Evolutionary conservation across 306 rosid genomes (phyloP).

Genomic region (Cucumis melo): DNA sequence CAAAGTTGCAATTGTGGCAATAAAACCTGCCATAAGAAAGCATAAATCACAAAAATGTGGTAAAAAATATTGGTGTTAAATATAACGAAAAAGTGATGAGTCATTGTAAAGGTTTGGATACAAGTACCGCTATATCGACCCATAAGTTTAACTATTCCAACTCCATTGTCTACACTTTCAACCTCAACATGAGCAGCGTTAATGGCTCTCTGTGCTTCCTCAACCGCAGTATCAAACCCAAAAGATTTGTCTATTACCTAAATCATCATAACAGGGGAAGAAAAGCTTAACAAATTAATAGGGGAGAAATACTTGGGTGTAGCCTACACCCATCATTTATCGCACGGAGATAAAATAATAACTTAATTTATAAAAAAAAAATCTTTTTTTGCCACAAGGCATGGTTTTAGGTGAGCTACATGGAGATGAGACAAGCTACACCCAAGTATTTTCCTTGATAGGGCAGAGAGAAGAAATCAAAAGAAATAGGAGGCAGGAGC

Average conservation of each 20-base stretch:
- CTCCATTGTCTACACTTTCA: slow-evolving; percentile 85
- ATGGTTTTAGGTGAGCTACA: too few relatives aligned
- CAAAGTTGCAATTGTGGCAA: slow-evolving; percentile 84
- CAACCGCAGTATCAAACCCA: slow-evolving; percentile 97
- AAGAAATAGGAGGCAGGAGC: too few relatives aligned
- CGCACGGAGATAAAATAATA: too few relatives aligned
- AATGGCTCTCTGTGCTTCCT: slow-evolving; percentile 97
- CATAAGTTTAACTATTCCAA: slow-evolving; percentile 87
- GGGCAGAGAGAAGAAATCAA: too few relatives aligned
- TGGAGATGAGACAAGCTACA: too few relatives aligned
- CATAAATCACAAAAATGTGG: slow-evolving; percentile 19
- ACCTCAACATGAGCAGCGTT: slow-evolving; percentile 95
- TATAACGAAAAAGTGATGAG: background rate
- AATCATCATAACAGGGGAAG: slow-evolving; percentile 9
- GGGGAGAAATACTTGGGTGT: too few relatives aligned
- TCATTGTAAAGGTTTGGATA: background rate
- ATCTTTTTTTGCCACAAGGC: too few relatives aligned
- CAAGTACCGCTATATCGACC: slow-evolving; percentile 82
- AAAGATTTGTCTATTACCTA: slow-evolving; percentile 97
- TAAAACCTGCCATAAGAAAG: slow-evolving; percentile 70
- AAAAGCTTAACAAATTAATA: background rate
- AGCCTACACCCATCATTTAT: too few relatives aligned
- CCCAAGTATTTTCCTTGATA: too few relatives aligned
- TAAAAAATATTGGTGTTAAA: background rate
- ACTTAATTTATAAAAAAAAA: too few relatives aligned